These are phyloP conservation scores for Mucor lusitanicus DNA, from an alignment of 371 early-diverging fungal species.

Conservation along the genomic window DNA sequence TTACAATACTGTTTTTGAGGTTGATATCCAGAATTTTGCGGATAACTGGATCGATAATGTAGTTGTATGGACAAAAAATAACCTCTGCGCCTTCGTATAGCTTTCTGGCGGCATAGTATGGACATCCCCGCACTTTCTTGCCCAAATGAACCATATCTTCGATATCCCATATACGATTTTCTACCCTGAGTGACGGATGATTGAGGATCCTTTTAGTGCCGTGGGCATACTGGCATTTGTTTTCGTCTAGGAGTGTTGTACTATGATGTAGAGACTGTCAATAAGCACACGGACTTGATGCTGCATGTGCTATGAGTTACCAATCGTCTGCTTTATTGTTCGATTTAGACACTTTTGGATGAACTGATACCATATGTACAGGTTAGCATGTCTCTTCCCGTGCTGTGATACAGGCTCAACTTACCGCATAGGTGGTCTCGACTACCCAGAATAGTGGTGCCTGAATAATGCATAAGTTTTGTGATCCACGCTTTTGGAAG, in stretches of 20 bases:
- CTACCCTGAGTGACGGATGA: constrained; percentile 5
- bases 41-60: constrained; percentile 79
- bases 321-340: constrained; percentile 52
- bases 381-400: background rate
- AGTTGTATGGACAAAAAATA: constrained; percentile 93
- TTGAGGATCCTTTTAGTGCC: constrained; percentile 15
- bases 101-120: constrained; percentile 80
- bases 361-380: constrained; percentile 22
- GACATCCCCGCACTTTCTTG: constrained; percentile 58
- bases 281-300: background rate
- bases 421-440: constrained; percentile 58
- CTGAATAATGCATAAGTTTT: constrained; percentile 13
- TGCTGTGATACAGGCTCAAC: background rate
- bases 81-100: constrained; percentile 69
- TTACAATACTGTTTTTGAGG: constrained; percentile 68
- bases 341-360: constrained; percentile 39
- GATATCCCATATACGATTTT: constrained; percentile 64
- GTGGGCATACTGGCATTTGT: constrained; percentile 25
- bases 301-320: constrained; percentile 10
- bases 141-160: constrained; percentile 71
- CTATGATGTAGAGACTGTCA: constrained; percentile 8
- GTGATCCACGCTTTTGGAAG: no score
- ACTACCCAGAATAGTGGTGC: constrained; percentile 56
- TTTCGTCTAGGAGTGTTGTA: constrained; percentile 31
- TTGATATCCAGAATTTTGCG: constrained; percentile 63